phyloP scores from a whole-genome alignment of 2,329 filamentous ascomycete genomes.

The Laburnicola sp. region DNA sequence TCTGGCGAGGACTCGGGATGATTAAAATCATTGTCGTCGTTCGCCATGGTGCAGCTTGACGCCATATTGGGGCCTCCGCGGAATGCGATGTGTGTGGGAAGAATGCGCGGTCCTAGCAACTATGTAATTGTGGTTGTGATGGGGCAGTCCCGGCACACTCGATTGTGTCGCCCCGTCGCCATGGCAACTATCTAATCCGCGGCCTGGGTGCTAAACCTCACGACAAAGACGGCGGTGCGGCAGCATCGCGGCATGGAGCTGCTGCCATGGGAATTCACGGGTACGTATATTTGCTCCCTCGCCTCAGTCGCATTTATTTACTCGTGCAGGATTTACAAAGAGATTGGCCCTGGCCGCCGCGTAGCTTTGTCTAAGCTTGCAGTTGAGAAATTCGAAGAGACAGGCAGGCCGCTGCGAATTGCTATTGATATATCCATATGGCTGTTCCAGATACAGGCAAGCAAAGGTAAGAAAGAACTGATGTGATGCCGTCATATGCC shows the following conservation, averaged over 20 bases:
- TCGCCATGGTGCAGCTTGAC: constrained; percentile 6
- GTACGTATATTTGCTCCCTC: constrained; percentile 23
- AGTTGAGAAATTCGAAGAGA: constrained; percentile 71
- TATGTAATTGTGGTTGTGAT: no score
- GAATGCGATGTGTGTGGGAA: constrained; percentile 8
- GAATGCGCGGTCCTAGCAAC: no score
- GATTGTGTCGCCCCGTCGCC: constrained; percentile 20
- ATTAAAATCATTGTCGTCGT: constrained; percentile 25
- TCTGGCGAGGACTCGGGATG: constrained; percentile 43
- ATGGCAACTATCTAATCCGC: constrained; percentile 39
- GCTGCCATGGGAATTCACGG: constrained; percentile 46
- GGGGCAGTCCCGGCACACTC: background rate
- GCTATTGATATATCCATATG: constrained; percentile 96
- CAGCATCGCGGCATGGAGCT: constrained; percentile 19
- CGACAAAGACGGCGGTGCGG: constrained; percentile 10
- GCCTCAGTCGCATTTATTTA: constrained; percentile 15
- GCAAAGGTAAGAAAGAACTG: constrained; percentile 59
- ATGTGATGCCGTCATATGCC: background rate
- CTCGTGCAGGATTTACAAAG: constrained; percentile 74
- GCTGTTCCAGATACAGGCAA: constrained; percentile 91
- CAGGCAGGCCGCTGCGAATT: constrained; percentile 74
- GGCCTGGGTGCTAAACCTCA: background rate
- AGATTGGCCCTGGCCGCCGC: constrained; percentile 79
- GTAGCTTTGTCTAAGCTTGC: constrained; percentile 82
- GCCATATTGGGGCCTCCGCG: background rate